Percentiles rank a stretch among this genome's conserved stretches.
Conservation (phyloP, 2,329 filamentous ascomycete species). For the Hymenoscyphus salicellus region DNA sequence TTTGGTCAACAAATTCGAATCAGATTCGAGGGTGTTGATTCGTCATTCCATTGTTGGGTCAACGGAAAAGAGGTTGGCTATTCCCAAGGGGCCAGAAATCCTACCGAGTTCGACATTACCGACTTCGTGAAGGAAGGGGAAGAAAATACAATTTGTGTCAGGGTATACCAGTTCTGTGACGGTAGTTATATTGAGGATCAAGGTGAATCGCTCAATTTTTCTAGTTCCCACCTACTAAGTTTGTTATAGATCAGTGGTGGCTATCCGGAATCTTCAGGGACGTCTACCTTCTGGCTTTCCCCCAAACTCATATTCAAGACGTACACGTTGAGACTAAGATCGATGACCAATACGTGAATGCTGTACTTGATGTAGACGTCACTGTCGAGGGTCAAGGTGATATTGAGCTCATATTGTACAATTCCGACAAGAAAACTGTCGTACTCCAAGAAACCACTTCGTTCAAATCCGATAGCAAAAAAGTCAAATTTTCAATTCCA, state of each 20-base stretch:
- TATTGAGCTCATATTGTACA: conserved; percentile 4
- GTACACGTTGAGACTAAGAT: conserved; percentile 55
- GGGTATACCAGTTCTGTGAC: conserved; percentile 70
- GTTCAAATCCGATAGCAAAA: conserved; percentile 9
- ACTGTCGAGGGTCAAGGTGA: conserved; percentile 31
- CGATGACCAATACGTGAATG: conserved; percentile 50
- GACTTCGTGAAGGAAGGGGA: conserved; percentile 43
- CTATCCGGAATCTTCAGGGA: conserved; percentile 66
- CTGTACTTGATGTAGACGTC: conserved; percentile 44
- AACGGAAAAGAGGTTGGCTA: conserved; percentile 65
- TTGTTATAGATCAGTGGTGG: conserved; percentile 59
- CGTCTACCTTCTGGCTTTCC: conserved; percentile 59
- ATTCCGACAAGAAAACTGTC: not conserved
- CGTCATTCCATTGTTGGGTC: conserved; percentile 67
- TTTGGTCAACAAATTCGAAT: conserved; percentile 54
- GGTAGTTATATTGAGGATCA: conserved; percentile 68
- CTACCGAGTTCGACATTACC: conserved; percentile 67
- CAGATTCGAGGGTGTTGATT: conserved; percentile 70
- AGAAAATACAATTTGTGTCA: conserved; percentile 57
- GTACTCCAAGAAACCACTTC: not conserved
- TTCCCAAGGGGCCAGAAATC: conserved; percentile 65
- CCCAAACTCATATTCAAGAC: conserved; percentile 53
- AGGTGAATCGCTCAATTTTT: conserved; percentile 3
- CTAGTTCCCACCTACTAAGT: not conserved
- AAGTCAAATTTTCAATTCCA: conserved; percentile 5